phyloP scores from a whole-genome alignment of 116 monocot species.

The Dioscorea cayenensis region DNA sequence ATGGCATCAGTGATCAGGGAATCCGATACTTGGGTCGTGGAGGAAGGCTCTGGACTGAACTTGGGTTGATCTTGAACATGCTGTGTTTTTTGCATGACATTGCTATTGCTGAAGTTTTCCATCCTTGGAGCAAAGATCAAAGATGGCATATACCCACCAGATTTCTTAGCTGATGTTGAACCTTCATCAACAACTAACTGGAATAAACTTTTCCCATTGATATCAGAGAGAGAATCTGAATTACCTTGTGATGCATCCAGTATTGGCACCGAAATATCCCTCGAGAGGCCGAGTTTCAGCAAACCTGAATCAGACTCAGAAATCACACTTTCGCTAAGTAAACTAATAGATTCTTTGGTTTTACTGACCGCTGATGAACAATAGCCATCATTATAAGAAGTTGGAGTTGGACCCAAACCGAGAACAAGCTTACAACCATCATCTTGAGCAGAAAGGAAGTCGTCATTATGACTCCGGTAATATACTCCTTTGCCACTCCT shows the following conservation, averaged over 20 bases:
- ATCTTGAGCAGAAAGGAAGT: constrained; percentile 30
- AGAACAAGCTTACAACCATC: constrained; percentile 83
- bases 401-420: constrained; percentile 87
- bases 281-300: constrained; percentile 61
- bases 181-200: constrained; percentile 49
- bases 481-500: not conserved
- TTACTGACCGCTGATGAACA: constrained; percentile 10
- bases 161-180: constrained; percentile 58
- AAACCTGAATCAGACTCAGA: constrained; percentile 42
- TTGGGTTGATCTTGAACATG: constrained; percentile 21
- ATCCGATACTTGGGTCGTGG: constrained; percentile 38
- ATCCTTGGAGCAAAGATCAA: constrained; percentile 61
- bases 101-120: not conserved
- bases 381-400: constrained; percentile 30
- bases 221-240: not conserved
- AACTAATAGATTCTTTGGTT: constrained; percentile 18
- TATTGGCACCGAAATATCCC: constrained; percentile 15
- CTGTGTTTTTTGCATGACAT: constrained; percentile 8
- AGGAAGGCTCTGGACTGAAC: constrained; percentile 50
- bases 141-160: constrained; percentile 63
- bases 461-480: constrained; percentile 13
- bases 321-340: constrained; percentile 19
- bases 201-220: constrained; percentile 10
- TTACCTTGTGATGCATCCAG: constrained; percentile 4
- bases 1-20: not conserved